These are phyloP conservation scores for Erysimum cheiranthoides DNA, from an alignment of 345 rosid species.

Conservation along the genomic window DNA sequence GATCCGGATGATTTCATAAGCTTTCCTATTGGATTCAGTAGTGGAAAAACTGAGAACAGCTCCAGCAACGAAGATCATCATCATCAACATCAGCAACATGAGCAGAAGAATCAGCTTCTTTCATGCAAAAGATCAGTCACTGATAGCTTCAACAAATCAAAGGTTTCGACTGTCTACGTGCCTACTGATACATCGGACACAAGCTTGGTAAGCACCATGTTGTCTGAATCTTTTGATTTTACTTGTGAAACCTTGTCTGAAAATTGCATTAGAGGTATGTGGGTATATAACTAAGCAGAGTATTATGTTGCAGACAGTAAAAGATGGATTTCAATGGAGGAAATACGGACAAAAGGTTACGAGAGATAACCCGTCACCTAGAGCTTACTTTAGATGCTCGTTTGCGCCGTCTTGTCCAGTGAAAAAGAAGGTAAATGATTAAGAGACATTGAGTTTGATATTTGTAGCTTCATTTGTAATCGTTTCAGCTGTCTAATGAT, in stretches of 20 bases:
- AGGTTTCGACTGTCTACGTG: slow-evolving; percentile 51
- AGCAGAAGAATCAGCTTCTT: slow-evolving; percentile 34
- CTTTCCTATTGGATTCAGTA: slow-evolving; percentile 41
- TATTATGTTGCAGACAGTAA: slow-evolving; percentile 59
- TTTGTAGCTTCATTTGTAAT: slow-evolving; percentile 9
- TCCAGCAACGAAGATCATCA: slow-evolving; percentile 64
- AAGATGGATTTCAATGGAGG: slow-evolving; percentile 95
- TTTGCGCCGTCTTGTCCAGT: slow-evolving; percentile 90
- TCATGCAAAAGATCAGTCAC: slow-evolving; percentile 56
- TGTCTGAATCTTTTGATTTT: background rate
- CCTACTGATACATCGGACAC: slow-evolving; percentile 58
- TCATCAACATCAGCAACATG: slow-evolving; percentile 6
- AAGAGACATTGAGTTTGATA: background rate
- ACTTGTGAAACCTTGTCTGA: background rate
- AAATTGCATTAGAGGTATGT: background rate
- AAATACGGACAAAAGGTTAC: slow-evolving; percentile 99
- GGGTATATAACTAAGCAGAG: background rate
- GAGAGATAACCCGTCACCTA: slow-evolving; percentile 95
- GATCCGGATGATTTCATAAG: slow-evolving; percentile 43
- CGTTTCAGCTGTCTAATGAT: slow-evolving; percentile 29
- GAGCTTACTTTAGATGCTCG: slow-evolving; percentile 94
- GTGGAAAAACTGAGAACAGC: slow-evolving; percentile 52
- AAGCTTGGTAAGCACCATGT: slow-evolving; percentile 64
- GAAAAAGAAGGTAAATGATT: slow-evolving; percentile 85
- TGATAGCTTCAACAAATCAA: slow-evolving; percentile 49